These are phyloP conservation scores for Trichoderma atroviride DNA, from an alignment of 2,329 filamentous ascomycete species.

Conservation along the genomic window DNA sequence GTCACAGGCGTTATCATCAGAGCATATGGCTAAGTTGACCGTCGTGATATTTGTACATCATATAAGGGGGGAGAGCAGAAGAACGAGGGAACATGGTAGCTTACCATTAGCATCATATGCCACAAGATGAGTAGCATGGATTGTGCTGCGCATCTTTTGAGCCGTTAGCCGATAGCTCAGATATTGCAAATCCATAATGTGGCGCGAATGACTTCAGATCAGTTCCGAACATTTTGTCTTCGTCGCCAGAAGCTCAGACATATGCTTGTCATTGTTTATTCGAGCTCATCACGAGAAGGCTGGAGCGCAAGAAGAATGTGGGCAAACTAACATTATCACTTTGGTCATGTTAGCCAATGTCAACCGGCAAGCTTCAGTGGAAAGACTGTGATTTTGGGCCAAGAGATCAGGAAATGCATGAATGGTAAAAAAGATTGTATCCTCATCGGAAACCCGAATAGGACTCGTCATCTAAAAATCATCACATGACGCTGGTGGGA, in stretches of 20 bases:
- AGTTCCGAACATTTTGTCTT: constrained; percentile 45
- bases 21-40: constrained; percentile 53
- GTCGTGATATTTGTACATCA: constrained; percentile 53
- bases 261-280: constrained; percentile 92
- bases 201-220: constrained; percentile 33
- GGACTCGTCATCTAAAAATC: constrained; percentile 74
- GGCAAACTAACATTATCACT: constrained; percentile 33
- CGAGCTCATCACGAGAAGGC: constrained; percentile 73
- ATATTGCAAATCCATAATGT: constrained; percentile 27
- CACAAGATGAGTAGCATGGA: neutral
- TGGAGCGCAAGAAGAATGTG: constrained; percentile 26
- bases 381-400: constrained; percentile 4
- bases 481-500: constrained; percentile 37
- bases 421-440: constrained; percentile 70
- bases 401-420: constrained; percentile 61
- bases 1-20: constrained; percentile 52
- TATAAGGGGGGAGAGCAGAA: constrained; percentile 31
- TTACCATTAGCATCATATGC: constrained; percentile 32
- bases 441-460: constrained; percentile 72
- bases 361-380: constrained; percentile 24
- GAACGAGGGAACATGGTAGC: constrained; percentile 28
- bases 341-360: constrained; percentile 31
- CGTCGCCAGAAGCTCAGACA: constrained; percentile 74
- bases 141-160: neutral
- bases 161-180: constrained; percentile 33